Evolutionary conservation across 495 filamentous ascomycete species (phyloP).

Genomic region (Tuber calosporum): DNA sequence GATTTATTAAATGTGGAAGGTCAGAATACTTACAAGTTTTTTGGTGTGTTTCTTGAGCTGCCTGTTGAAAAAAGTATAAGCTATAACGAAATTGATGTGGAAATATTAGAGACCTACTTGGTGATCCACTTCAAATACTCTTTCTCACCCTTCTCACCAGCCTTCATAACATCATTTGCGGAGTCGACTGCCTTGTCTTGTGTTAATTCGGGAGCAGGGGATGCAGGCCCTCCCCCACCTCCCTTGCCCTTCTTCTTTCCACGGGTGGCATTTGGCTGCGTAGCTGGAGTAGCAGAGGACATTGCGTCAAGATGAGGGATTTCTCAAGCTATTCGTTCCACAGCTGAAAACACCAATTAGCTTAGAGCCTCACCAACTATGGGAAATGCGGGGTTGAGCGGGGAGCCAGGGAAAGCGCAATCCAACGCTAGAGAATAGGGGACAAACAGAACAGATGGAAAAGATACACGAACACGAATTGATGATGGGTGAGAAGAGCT

Average conservation of each 20-base stretch:
- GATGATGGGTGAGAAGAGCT: not conserved
- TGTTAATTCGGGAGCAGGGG: conserved; percentile 10
- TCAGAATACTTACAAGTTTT: conserved; percentile 34
- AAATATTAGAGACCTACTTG: conserved; percentile 26
- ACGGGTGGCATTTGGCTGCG: conserved; percentile 13
- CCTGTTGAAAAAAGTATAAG: conserved; percentile 22
- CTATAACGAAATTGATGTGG: not conserved
- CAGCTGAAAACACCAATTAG: not conserved
- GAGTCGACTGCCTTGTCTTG: conserved; percentile 21
- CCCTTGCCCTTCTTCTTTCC: conserved; percentile 22
- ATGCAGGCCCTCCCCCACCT: conserved; percentile 22
- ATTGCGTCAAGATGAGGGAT: conserved; percentile 16
- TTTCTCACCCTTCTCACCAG: conserved; percentile 27
- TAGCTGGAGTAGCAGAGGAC: conserved; percentile 17
- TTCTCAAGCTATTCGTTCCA: not conserved
- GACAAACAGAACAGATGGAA: not conserved
- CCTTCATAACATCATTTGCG: conserved; percentile 29
- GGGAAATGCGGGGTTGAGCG: not conserved
- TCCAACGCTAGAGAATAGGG: not conserved
- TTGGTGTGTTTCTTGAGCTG: conserved; percentile 35
- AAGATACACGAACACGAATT: not conserved
- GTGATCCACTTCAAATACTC: conserved; percentile 39
- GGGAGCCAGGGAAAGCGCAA: not conserved
- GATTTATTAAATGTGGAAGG: not conserved
- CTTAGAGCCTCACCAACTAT: not conserved